Evolutionary conservation across 345 rosid species (phyloP).

Genomic region (Heritiera fomes): DNA sequence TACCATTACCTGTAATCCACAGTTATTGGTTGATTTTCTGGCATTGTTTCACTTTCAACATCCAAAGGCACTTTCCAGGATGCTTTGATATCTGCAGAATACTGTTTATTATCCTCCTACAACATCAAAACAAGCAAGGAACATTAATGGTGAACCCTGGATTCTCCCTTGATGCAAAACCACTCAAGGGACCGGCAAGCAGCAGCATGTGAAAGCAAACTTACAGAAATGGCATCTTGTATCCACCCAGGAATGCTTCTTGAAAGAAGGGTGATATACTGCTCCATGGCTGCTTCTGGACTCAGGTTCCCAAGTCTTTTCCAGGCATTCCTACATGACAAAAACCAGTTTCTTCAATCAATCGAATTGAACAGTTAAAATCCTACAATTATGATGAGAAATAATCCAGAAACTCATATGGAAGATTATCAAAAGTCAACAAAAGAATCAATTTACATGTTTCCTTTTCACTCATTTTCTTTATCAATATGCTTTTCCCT

Average conservation of each 20-base stretch:
- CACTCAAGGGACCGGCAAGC: not conserved
- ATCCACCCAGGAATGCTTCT: slow-evolving; percentile 36
- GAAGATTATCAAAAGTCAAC: not conserved
- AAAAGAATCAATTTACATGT: not conserved
- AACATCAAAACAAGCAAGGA: slow-evolving; percentile 19
- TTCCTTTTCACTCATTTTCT: not conserved
- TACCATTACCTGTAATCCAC: slow-evolving; percentile 29
- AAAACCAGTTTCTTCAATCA: slow-evolving; percentile 6
- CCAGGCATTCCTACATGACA: slow-evolving; percentile 51
- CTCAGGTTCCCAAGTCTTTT: slow-evolving; percentile 44
- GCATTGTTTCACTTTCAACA: not conserved
- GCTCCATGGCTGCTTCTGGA: slow-evolving; percentile 56
- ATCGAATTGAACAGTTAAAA: not conserved
- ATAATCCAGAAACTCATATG: not conserved
- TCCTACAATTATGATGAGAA: not conserved
- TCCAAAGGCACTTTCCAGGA: slow-evolving; percentile 24
- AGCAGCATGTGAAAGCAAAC: not conserved
- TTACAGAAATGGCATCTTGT: slow-evolving; percentile 31
- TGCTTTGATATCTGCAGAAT: slow-evolving; percentile 18
- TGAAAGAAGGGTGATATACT: slow-evolving; percentile 43
- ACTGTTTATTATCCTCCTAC: slow-evolving; percentile 22
- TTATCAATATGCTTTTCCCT: not conserved
- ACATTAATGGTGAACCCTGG: not conserved
- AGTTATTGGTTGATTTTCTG: slow-evolving; percentile 1
- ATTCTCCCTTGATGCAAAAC: slow-evolving; percentile 10